Base-by-base conservation (phyloP, 768 basidiomycete genomes). In the Russula ochroleuca region DNA sequence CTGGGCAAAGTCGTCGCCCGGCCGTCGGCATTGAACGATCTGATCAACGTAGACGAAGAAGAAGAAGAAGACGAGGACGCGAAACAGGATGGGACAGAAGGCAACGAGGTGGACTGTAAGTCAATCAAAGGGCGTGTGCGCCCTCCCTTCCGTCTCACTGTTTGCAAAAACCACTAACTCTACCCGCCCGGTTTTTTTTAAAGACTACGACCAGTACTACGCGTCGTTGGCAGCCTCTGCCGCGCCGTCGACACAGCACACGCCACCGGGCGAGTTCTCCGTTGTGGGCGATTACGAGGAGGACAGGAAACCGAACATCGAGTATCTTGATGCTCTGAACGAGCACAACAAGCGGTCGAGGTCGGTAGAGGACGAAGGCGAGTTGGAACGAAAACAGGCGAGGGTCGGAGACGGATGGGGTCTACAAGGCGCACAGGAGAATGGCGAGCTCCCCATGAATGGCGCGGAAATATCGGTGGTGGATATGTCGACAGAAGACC, bases 131-230 rank as follows among this genome's bases (percentile, higher is more conserved):
- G 28, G 2, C 19, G 23, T 57, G 17, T 3, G 4, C 33, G 33
- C 33, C 33, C 3, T 8, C 23, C n/a, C 21, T 19, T 17, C 7
- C 6, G 6, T n/a, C 7, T 9, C 43, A 5, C 40, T 19, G 15
- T 21, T 45, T 45, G 5, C n/a, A 45, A 45, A 41, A 41, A 9
- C n/a, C 19, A 45, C 4, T 10, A n/a, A 45, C 19, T n/a, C 9
- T 8, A 8, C n/a, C 15, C 15, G 3, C 28, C 15, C 28, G n/a
- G n/a, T 19, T 1, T 66, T 28, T 43, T n/a, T 10, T 28, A 0
- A 21, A 92, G 90, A 87, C 70, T 92, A 85, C 69, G 90, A 91
- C 63, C 87, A 86, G 62, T 92, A 92, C 67, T 92, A 92, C 66
- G 90, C 91, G 25, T 86, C 85, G 14, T 75, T 92, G 47, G 87